A percentile compares a stretch with the other conserved stretches of the same genome.
These are phyloP conservation scores for Pleurotus sapidus DNA, from an alignment of 768 basidiomycete species.

Conservation along the genomic window DNA sequence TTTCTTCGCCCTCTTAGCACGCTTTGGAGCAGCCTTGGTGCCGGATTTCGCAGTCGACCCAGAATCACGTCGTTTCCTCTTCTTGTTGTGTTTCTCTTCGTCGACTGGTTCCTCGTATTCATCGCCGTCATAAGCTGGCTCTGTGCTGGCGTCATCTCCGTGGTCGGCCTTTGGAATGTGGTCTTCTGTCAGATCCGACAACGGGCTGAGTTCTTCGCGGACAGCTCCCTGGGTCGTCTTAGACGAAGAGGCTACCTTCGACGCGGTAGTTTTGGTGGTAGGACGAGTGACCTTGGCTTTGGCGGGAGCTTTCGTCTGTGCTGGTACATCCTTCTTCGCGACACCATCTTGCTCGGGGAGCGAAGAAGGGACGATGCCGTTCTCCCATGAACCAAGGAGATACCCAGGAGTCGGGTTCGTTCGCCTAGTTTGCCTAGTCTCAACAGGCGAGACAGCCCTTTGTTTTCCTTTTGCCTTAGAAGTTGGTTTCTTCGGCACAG, in stretches of 20 bases:
- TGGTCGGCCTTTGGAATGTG: slow-evolving; percentile 16
- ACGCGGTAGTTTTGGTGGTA: not conserved
- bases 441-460: not conserved
- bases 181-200: slow-evolving; percentile 24
- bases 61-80: slow-evolving; percentile 38
- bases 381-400: slow-evolving; percentile 28
- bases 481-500: not conserved
- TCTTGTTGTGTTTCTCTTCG: slow-evolving; percentile 16
- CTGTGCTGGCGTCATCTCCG: slow-evolving; percentile 37
- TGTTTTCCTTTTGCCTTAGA: slow-evolving; percentile 3
- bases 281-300: not conserved
- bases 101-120: slow-evolving; percentile 24
- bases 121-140: slow-evolving; percentile 40
- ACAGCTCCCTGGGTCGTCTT: slow-evolving; percentile 4
- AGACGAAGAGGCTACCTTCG: slow-evolving; percentile 5
- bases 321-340: not conserved
- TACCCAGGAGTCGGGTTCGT: slow-evolving; percentile 2
- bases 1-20: slow-evolving; percentile 10
- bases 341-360: slow-evolving; percentile 49
- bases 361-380: slow-evolving; percentile 52
- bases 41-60: slow-evolving; percentile 17
- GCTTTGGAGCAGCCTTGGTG: slow-evolving; percentile 12
- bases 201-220: slow-evolving; percentile 4
- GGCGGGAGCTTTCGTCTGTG: not conserved
- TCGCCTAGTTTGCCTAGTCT: not conserved